Evolutionary conservation across 495 filamentous ascomycete genomes (phyloP), one percentile per base, ranked within the genome.

Genomic region (Trypethelium eluteriae): DNA sequence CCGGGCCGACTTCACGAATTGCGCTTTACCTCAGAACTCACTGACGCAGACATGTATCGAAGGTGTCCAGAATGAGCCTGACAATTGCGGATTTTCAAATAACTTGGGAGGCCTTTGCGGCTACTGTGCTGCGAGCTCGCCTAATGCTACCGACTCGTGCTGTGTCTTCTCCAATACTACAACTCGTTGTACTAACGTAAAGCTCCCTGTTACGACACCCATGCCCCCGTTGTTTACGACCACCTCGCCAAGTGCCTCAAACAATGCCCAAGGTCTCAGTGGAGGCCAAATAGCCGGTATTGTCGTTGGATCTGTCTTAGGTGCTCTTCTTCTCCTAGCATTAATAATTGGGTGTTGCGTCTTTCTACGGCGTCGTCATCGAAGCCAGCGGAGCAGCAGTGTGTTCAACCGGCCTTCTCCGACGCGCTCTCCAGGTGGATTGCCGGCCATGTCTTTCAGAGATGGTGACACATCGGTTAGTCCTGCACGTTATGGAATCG

Each of bases 121-220:
- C 16, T 96, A 92, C 72, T 99, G 95, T 76, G 82, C 82, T 38
- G 79, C 85, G 12, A 92, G 88, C 71, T 91, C 92, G 38, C 83
- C 88, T 47, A 96, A 96, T 76, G 86, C 91, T 16, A 98, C 91
- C 62, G 95, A 99, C 76, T 94, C 93, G 0, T 99, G 95, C 79
- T 99, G 95, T 73, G 85, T 89, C 64, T 89, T 86, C 70, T 86
- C 93, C n/a, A 82, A 91, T 69, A 85, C 88, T 34, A 80, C 88
- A 57, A 75, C 71, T 38, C 84, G 86, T 64, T 99, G 95, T 72
- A 75, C 78, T 39, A 82, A 83, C 41, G 88, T 99, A 39, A 78
- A 84, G 38, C 80, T 99, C 39, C 95, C 94, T 10, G 83, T 82
- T 1, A 85, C 89, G 5, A 74, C 76, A 4, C 70, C 72, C 34